These are phyloP conservation scores for Phytophthora sp. DNA, from an alignment of 352 stramenopile species.

Conservation along the genomic window DNA sequence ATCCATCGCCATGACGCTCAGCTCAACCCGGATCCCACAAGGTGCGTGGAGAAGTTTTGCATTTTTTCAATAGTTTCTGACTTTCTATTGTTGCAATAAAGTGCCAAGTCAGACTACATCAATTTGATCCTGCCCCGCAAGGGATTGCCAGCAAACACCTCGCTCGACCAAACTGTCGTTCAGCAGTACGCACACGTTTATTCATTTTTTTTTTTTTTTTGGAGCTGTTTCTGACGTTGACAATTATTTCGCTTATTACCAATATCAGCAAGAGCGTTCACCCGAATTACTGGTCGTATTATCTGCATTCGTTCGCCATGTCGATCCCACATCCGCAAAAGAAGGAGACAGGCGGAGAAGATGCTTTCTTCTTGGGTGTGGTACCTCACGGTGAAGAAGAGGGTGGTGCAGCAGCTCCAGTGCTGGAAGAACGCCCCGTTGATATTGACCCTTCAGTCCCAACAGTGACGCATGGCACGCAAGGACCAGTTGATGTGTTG, in stretches of 20 bases:
- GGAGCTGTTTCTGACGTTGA: conserved; percentile 2
- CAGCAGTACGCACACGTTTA: conserved; percentile 30
- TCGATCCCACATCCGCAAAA: conserved; percentile 82
- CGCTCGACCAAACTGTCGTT: conserved; percentile 47
- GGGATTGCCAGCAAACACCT: conserved; percentile 79
- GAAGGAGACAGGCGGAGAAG: conserved; percentile 84
- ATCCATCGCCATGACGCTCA: conserved; percentile 71
- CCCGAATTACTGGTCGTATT: conserved; percentile 63
- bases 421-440: conserved; percentile 21
- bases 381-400: conserved; percentile 50
- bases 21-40: conserved; percentile 51
- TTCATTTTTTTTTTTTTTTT: neutral
- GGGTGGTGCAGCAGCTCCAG: conserved; percentile 35
- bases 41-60: conserved; percentile 22
- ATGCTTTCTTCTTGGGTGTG: conserved; percentile 94
- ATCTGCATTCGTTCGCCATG: conserved; percentile 74
- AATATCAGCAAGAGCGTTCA: conserved; percentile 28
- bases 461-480: conserved; percentile 38
- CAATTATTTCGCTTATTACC: neutral
- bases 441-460: conserved; percentile 27
- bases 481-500: conserved; percentile 78
- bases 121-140: conserved; percentile 85
- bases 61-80: no score
- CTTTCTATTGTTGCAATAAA: conserved; percentile 25
- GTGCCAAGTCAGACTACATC: conserved; percentile 92